Evolutionary conservation across 495 filamentous ascomycete genomes (phyloP), one percentile per base, ranked within the genome.

Genomic region (Lasiosphaeria miniovina): DNA sequence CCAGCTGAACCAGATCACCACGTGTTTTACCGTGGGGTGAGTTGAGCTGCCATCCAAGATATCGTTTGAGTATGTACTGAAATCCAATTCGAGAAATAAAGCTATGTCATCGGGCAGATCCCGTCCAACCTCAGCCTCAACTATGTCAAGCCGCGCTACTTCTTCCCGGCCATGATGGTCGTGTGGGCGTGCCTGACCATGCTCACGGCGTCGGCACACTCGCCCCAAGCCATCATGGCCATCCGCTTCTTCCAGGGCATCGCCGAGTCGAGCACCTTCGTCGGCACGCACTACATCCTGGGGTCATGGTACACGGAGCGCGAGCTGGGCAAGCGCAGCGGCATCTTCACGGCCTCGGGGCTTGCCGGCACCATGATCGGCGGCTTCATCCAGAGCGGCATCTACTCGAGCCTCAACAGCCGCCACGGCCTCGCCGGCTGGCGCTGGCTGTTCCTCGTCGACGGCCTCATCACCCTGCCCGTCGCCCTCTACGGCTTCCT

Each of bases 231-330:
- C 14, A 82, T 89, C 61, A 85, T 84, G 78, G 83, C 80, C 1
- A 84, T 88, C 59, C 82, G 87, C 4, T 88, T 90, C 75, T 86
- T 90, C 64, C 80, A 84, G 65, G 86, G 83, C n/a, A 65, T 86
- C 7, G 75, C 76, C 36, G 86, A 89, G 68, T 72, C 81, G 0
- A 80, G 71, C 54, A 84, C 80, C 10, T 89, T 87, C 49, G 79
- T 82, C 4, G 85, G 87, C 15, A 86, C 81, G 0, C 84, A 86
- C 40, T 88, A 86, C 61, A 82, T 90, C 64, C 72, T 89, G 2
- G 85, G 86, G 2, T 79, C 79, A 0, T 90, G 86, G 86, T 90
- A 90, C 61, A 87, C 78, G 3, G 76, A 82, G 58, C 71, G 74
- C 36, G 87, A 90, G 68, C 73, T 88, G 1, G 85, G 82, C 2